phyloP scores from a whole-genome alignment of 1,284 basidiomycete species.

The Fomes fomentarius region DNA sequence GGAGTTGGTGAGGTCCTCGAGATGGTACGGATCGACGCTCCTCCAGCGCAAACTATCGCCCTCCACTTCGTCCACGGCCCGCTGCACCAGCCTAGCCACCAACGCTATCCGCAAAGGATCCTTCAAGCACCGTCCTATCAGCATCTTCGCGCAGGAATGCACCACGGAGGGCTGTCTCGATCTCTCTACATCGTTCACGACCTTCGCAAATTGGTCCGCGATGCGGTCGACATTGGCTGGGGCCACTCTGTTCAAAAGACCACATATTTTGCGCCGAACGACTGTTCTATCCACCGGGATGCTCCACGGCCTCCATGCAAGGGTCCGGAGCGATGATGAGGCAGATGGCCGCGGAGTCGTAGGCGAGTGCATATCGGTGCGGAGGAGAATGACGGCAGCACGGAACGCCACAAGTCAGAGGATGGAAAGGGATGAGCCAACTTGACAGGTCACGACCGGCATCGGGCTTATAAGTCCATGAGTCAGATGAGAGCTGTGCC shows the following conservation, averaged over 20 bases:
- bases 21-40: conserved; percentile 30
- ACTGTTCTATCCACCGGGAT: conserved; percentile 18
- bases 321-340: conserved; percentile 2
- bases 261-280: conserved; percentile 24
- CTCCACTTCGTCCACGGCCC: conserved; percentile 31
- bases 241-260: conserved; percentile 33
- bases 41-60: conserved; percentile 32
- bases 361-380: conserved; percentile 17
- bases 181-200: conserved; percentile 24
- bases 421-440: background rate
- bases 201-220: conserved; percentile 20
- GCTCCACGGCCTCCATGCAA: conserved; percentile 32
- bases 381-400: too few species aligned
- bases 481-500: background rate
- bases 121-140: conserved; percentile 26
- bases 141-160: conserved; percentile 20
- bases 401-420: background rate
- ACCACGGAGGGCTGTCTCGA: conserved; percentile 23
- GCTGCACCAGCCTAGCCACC: conserved; percentile 30
- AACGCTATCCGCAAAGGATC: conserved; percentile 24
- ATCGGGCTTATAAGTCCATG: background rate
- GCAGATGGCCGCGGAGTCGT: conserved; percentile 23
- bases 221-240: conserved; percentile 24
- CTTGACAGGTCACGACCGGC: background rate
- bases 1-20: conserved; percentile 27